Evolutionary conservation across 257 asterid genomes (phyloP), one percentile per base, ranked within the genome.

Genomic region (Ehretia macrophylla): DNA sequence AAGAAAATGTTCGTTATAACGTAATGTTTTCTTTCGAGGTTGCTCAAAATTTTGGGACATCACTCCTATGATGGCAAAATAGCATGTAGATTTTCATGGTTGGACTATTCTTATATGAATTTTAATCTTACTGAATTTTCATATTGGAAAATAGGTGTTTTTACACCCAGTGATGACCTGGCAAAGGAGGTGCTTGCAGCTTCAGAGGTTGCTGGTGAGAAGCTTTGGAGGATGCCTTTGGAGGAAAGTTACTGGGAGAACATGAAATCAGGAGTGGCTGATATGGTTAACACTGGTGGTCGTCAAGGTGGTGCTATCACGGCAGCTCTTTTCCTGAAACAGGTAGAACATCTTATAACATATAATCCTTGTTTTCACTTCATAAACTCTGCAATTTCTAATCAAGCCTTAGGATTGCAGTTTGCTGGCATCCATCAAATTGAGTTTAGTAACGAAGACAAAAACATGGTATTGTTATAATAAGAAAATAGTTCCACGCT

Each of bases 281-380:
- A 93, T 75, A 89, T 93, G 99, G 97, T 83, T 23, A 93, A 93
- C 59, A 89, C 95, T 0, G 99, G 99, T 12, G 83, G 92, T 55
- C 96, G 96, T 71, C 92, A 68, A 70, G 99, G 96, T 48, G 99
- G 99, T 13, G 79, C 97, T 22, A 93, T 93, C 73, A 83, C 88
- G 0, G 99, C 99, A 18, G 96, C 99, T 67, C 91, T 93, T 71
- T 93, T 93, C 92, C 82, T 93, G 83, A 93, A 93, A 75, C 97
- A 93, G 99, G 99, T 88, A 83, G 51, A 48, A 14, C 16, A 14
- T n/a, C 27, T 44, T 11, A 17, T 55, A 8, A 17, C 0, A 18
- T 47, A 47, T n/a, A 14, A 47, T 14, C 17, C 38, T 22, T 8
- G 27, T 17, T 20, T 17, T 58, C 39, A 22, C 21, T 32, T 27